A percentile compares a stretch with the other conserved stretches of the same genome.
Evolutionary conservation across 495 filamentous ascomycete genomes (phyloP).

Genomic region (Clohesyomyces aquaticus): DNA sequence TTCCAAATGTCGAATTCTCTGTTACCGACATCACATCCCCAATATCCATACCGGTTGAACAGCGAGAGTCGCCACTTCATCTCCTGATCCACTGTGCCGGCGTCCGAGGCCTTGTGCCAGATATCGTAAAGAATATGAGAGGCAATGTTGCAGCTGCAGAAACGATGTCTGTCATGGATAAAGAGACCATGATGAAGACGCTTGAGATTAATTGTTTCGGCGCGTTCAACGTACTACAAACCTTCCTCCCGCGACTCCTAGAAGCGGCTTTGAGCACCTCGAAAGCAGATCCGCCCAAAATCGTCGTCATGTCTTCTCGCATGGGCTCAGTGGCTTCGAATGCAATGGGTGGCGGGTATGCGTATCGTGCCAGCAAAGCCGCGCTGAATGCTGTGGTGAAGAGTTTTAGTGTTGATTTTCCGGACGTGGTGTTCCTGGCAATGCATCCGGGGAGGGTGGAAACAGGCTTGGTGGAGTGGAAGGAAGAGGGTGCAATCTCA

Average conservation of each 20-base stretch:
- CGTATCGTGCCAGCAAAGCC: constrained; percentile 74
- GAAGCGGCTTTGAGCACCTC: constrained; percentile 6
- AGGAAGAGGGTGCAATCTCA: constrained; percentile 50
- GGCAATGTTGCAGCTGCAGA: constrained; percentile 43
- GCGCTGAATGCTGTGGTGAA: constrained; percentile 50
- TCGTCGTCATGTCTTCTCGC: constrained; percentile 49
- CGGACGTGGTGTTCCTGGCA: constrained; percentile 44
- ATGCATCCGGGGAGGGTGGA: constrained; percentile 54
- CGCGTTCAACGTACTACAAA: constrained; percentile 44
- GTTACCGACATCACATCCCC: constrained; percentile 21
- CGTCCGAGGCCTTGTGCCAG: constrained; percentile 47
- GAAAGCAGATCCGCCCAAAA: constrained; percentile 34
- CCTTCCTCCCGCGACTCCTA: constrained; percentile 40
- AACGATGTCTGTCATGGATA: constrained; percentile 43
- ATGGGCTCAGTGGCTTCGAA: constrained; percentile 56
- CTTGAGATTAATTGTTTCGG: constrained; percentile 45
- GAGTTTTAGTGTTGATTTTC: constrained; percentile 48
- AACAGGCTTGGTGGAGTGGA: constrained; percentile 47
- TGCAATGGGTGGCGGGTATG: constrained; percentile 70
- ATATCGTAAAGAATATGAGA: constrained; percentile 26
- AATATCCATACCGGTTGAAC: constrained; percentile 21
- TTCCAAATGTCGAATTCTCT: constrained; percentile 12
- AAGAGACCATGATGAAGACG: constrained; percentile 39
- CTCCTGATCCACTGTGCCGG: constrained; percentile 48
- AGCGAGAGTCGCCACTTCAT: constrained; percentile 38